Evolutionary conservation across 768 basidiomycete genomes (phyloP).

Genomic region (Lactarius evosmus): DNA sequence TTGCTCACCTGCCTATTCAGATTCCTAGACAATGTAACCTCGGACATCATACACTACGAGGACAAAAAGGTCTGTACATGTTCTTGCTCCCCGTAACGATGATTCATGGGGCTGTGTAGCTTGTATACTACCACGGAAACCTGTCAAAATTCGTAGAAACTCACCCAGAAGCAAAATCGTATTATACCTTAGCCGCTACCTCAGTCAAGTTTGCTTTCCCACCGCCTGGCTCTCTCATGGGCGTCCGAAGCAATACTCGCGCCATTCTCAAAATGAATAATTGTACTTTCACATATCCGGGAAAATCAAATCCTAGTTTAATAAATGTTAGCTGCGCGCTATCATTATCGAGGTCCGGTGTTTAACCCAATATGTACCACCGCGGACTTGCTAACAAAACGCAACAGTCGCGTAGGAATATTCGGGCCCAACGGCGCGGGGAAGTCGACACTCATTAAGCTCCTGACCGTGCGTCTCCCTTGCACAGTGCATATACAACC

Average conservation of each 20-base stretch:
- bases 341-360: conserved; percentile 74
- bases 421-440: conserved; percentile 94
- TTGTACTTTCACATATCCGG: conserved; percentile 95
- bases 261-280: conserved; percentile 90
- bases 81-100: conserved; percentile 23
- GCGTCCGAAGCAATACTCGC: conserved; percentile 92
- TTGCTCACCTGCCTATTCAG: conserved; percentile 38
- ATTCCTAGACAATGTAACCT: conserved; percentile 93
- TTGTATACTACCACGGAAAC: conserved; percentile 93
- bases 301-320: conserved; percentile 73
- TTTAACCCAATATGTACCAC: conserved; percentile 12
- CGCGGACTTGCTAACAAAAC: conserved; percentile 32
- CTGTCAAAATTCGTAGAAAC: conserved; percentile 84
- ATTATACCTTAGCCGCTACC: conserved; percentile 93
- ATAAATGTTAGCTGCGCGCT: conserved; percentile 88
- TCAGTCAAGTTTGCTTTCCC: conserved; percentile 96
- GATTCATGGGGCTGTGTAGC: conserved; percentile 41
- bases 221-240: conserved; percentile 93
- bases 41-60: conserved; percentile 98
- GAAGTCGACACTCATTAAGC: conserved; percentile 93
- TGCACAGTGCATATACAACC: conserved; percentile 10
- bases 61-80: conserved; percentile 65
- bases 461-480: conserved; percentile 63
- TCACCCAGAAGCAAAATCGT: conserved; percentile 92
- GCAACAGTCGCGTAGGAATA: conserved; percentile 78